Base-by-base conservation (phyloP, 495 filamentous ascomycete species). In the Pseudoneurospora amorphoporcata region DNA sequence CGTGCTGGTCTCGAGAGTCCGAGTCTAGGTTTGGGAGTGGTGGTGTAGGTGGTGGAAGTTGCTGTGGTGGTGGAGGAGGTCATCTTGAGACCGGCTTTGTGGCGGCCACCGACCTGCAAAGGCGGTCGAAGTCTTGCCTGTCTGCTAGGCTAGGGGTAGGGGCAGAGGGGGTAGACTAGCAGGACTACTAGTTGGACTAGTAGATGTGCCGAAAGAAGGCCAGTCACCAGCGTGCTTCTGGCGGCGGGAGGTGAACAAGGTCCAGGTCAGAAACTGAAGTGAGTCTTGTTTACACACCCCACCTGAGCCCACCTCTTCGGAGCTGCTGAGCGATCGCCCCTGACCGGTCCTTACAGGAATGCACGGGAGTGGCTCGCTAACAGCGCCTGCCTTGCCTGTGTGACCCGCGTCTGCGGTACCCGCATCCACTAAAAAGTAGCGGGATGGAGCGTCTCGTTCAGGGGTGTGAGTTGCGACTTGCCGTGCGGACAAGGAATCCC, bases 1-100 rank as follows among this genome's bases (percentile, higher is more conserved):
- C 79, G 75, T 61, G 53, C 23, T 35, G 53, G 53, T 71, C 80
- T 71, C 6, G 81, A 76, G 17, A 81, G 72, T 80, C 96, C 77
- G 92, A 91, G 71, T 91, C 96, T 82, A 35, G 53, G 53, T 61
- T 61, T 61, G 87, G 93, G 72, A 89, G 92, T 41, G 89, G 95
- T 80, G 89, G 94, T 79, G 83, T 86, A 74, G 89, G 95, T 70
- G 39, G 79, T 77, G 29, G 53, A 61, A 61, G 53, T 53, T 53
- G 45, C 45, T 73, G 79, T 75, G 70, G 78, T 79, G 38, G 38
- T 73, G 70, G 73, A 73, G 74, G 73, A 73, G 70, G 79, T 75
- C 78, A 81, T 81, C 71, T 79, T 77, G 75, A 72, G 73, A 69
- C 19, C n/a, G 35, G 61, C 47, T 43, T 68, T 74, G 69, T 73